A percentile compares a stretch with the other conserved stretches of the same genome.
These are phyloP conservation scores for Glycine latifolia DNA, from an alignment of 306 rosid species.

Conservation along the genomic window DNA sequence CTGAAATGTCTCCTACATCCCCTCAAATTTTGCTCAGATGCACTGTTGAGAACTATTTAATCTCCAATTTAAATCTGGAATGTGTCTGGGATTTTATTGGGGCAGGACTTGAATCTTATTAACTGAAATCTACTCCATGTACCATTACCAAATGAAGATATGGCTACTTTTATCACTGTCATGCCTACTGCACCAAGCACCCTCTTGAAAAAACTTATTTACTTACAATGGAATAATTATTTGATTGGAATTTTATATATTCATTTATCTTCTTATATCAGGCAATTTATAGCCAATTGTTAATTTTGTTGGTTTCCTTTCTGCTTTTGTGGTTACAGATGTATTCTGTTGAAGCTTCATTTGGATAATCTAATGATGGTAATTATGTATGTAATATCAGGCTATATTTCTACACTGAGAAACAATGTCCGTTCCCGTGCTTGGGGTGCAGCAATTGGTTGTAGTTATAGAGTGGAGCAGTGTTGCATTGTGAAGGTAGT, in stretches of 20 bases:
- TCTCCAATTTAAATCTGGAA: constrained; percentile 2
- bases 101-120: background rate
- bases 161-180: background rate
- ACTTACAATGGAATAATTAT: background rate
- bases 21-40: background rate
- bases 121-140: constrained; percentile 18
- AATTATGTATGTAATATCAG: constrained; percentile 53
- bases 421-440: constrained; percentile 97
- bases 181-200: background rate
- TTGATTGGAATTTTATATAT: background rate
- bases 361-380: constrained; percentile 40
- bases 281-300: constrained; percentile 15
- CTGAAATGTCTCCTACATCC: background rate
- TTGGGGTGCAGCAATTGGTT: constrained; percentile 98
- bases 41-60: background rate
- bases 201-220: constrained; percentile 32
- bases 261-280: background rate
- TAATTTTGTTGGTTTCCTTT: constrained; percentile 35
- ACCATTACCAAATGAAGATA: background rate
- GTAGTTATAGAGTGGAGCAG: constrained; percentile 87
- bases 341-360: constrained; percentile 34
- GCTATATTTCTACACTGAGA: constrained; percentile 89
- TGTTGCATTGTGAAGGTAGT: constrained; percentile 96
- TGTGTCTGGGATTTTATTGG: background rate
- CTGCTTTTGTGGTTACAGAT: constrained; percentile 18